A percentile compares a stretch with the other conserved stretches of the same genome.
Conservation (phyloP, 208 protist species). For the Crithidia brevicula region DNA sequence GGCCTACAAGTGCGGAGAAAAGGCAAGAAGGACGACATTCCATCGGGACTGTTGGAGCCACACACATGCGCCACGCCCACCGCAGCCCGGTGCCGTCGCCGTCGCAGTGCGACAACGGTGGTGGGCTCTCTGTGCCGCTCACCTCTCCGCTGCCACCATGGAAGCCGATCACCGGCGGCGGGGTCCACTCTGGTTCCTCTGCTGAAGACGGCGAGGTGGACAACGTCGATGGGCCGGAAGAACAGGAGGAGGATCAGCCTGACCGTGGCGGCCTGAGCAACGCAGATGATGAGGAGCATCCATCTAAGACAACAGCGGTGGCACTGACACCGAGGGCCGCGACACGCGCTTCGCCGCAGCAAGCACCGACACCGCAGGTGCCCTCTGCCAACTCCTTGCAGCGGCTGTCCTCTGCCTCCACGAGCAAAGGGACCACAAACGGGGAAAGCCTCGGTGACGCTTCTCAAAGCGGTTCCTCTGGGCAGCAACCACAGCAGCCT, state of each 20-base stretch:
- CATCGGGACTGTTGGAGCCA: no score
- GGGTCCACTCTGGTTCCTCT: background rate
- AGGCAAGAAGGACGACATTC: no score
- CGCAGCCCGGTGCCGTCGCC: background rate
- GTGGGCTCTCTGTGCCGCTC: background rate
- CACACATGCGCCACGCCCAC: background rate
- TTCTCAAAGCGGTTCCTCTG: background rate
- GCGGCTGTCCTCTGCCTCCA: background rate
- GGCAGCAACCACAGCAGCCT: background rate
- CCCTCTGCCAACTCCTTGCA: no score
- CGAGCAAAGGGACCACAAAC: background rate
- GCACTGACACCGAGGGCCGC: background rate
- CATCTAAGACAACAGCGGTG: no score
- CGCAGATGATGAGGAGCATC: no score
- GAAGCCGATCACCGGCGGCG: constrained; percentile 2
- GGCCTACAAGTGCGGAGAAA: no score
- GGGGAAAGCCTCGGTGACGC: background rate
- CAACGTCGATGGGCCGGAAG: background rate
- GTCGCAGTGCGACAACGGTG: background rate
- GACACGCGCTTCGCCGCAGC: background rate
- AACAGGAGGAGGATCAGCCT: no score
- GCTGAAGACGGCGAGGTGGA: background rate
- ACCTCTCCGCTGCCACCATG: constrained; percentile 10
- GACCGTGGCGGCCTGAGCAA: no score
- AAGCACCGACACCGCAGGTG: background rate